A percentile compares a stretch with the other conserved stretches of the same genome.
Evolutionary conservation across 2,329 filamentous ascomycete genomes (phyloP).

Genomic region (Fusarium miscanthi): DNA sequence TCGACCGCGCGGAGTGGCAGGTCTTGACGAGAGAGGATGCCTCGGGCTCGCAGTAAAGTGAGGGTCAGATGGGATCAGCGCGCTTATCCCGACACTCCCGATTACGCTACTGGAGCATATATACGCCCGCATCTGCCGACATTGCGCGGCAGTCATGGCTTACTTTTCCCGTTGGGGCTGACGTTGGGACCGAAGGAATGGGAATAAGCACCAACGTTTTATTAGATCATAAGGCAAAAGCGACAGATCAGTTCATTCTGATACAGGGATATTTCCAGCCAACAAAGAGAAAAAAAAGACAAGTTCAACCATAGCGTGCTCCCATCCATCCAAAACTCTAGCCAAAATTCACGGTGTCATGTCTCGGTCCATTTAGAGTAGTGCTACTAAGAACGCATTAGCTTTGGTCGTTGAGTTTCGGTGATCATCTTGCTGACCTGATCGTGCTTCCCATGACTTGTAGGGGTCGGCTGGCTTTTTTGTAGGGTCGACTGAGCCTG

Average conservation of each 20-base stretch:
- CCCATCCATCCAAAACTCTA: not conserved
- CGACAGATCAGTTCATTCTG: constrained; percentile 9
- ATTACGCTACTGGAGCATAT: not conserved
- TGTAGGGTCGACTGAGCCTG: constrained; percentile 34
- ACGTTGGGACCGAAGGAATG: not conserved
- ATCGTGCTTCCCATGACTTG: constrained; percentile 45
- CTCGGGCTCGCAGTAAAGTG: not conserved
- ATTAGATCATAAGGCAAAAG: not conserved
- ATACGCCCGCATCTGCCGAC: not conserved
- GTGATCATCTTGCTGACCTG: constrained; percentile 27
- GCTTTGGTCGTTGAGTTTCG: not conserved
- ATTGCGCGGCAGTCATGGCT: not conserved
- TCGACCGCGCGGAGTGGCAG: not conserved
- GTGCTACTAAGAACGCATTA: constrained; percentile 25
- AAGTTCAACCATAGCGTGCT: constrained; percentile 3
- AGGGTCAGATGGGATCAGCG: not conserved
- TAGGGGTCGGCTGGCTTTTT: constrained; percentile 36
- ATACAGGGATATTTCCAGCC: constrained; percentile 27
- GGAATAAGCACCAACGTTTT: not conserved
- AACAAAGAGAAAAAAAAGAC: not conserved
- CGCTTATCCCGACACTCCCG: not conserved
- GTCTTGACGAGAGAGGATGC: not conserved
- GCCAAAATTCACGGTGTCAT: constrained; percentile 1
- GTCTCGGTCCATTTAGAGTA: constrained; percentile 21
- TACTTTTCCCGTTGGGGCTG: not conserved